Evolutionary conservation across 768 basidiomycete genomes (phyloP).

Genomic region (Naganishia kalamii): DNA sequence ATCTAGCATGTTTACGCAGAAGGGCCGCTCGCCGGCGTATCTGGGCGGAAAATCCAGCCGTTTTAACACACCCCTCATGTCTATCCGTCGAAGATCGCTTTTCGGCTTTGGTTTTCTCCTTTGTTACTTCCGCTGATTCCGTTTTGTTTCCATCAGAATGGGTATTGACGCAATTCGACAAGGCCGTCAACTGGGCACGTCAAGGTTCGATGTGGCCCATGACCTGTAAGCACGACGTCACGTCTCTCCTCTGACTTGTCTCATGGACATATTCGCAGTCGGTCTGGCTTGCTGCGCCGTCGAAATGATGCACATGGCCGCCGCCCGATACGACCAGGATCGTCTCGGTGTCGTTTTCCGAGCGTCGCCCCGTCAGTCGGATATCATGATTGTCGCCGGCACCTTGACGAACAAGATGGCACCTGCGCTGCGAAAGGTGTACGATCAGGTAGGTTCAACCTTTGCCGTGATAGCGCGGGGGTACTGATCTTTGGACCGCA

Average conservation of each 20-base stretch:
- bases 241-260: background rate
- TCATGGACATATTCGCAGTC: constrained; percentile 40
- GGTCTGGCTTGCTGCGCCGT: constrained; percentile 98
- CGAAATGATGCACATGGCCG: constrained; percentile 89
- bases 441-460: constrained; percentile 53
- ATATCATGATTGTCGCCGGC: constrained; percentile 98
- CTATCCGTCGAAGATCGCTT: no score
- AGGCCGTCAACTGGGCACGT: constrained; percentile 92
- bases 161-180: constrained; percentile 91
- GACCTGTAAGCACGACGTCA: constrained; percentile 52
- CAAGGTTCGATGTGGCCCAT: constrained; percentile 99
- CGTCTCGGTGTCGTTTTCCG: constrained; percentile 95
- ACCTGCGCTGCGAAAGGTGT: constrained; percentile 90
- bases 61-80: no score
- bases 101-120: background rate
- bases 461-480: background rate
- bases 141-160: constrained; percentile 60
- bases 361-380: constrained; percentile 94
- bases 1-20: no score
- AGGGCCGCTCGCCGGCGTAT: no score
- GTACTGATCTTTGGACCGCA: constrained; percentile 48
- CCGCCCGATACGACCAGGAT: constrained; percentile 97
- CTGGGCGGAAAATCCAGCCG: no score
- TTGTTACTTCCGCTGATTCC: background rate
- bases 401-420: constrained; percentile 99